These are phyloP conservation scores for Piedraia hortae DNA, from an alignment of 2,329 filamentous ascomycete species.

Conservation along the genomic window DNA sequence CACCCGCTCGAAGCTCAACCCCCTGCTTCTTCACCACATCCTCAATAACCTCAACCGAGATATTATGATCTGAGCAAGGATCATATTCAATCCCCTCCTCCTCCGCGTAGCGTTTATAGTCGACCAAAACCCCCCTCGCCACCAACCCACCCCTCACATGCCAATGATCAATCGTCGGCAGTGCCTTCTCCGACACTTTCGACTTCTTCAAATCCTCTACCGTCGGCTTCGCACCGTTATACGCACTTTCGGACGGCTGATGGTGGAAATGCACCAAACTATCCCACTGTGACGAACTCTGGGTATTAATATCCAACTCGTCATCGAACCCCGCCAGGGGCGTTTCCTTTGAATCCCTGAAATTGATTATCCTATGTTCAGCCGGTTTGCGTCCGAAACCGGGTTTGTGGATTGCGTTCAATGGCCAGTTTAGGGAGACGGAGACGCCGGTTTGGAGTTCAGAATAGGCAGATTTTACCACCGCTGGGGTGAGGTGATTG, in stretches of 20 bases:
- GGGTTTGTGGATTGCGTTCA: constrained; percentile 13
- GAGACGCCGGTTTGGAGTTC: constrained; percentile 18
- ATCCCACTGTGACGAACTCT: constrained; percentile 20
- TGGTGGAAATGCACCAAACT: constrained; percentile 17
- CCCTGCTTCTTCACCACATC: constrained; percentile 19
- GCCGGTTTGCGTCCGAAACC: constrained; percentile 12
- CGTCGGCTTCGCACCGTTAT: constrained; percentile 21
- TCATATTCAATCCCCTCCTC: constrained; percentile 28
- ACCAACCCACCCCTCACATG: constrained; percentile 25
- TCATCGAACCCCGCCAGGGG: constrained; percentile 17
- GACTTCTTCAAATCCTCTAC: constrained; percentile 7
- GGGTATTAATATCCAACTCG: constrained; percentile 21
- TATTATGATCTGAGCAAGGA: constrained; percentile 20
- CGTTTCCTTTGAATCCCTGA: constrained; percentile 9
- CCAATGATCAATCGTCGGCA: constrained; percentile 19
- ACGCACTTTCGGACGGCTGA: constrained; percentile 17
- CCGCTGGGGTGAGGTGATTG: constrained; percentile 19
- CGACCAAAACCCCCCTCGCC: constrained; percentile 28
- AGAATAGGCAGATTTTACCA: constrained; percentile 15
- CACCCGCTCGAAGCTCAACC: constrained; percentile 20
- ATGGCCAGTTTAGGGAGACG: constrained; percentile 17
- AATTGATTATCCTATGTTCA: constrained; percentile 12
- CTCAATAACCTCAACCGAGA: constrained; percentile 19
- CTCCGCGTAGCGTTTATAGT: constrained; percentile 30
- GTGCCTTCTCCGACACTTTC: constrained; percentile 7